Percentiles rank a stretch among this genome's conserved stretches.
Evolutionary conservation across 2,329 filamentous ascomycete species (phyloP).

Genomic region (Neonectria punicea): DNA sequence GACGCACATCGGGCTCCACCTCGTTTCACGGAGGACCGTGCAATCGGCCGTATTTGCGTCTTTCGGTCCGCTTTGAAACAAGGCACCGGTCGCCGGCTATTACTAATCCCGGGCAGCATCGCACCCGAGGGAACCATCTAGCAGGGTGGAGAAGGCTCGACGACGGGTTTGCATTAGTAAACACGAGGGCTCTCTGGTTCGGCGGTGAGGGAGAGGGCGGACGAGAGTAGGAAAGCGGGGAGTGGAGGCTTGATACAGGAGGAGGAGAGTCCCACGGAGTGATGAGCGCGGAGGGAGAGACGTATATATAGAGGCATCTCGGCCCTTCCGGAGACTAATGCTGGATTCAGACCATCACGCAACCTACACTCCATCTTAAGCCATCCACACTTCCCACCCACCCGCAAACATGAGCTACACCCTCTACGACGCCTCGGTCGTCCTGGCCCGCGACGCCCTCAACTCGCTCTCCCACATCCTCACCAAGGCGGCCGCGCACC

Average conservation of each 20-base stretch:
- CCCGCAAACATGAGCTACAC: conserved; percentile 50
- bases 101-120: conserved; percentile 27
- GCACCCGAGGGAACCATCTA: conserved; percentile 27
- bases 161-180: conserved; percentile 22
- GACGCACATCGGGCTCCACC: background rate
- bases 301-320: conserved; percentile 26
- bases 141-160: conserved; percentile 1
- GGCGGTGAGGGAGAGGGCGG: conserved; percentile 23
- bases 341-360: conserved; percentile 30
- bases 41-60: background rate
- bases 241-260: background rate
- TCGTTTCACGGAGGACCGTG: background rate
- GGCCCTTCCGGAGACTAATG: conserved; percentile 9
- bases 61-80: background rate
- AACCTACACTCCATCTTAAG: conserved; percentile 24
- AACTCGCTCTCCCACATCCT: conserved; percentile 49
- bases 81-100: conserved; percentile 1
- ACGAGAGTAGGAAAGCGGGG: background rate
- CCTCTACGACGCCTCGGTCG: conserved; percentile 55
- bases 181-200: background rate
- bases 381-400: background rate
- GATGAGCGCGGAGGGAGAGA: background rate
- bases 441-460: conserved; percentile 46
- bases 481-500: conserved; percentile 48
- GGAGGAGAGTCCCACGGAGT: background rate